Evolutionary conservation across 2,329 filamentous ascomycete genomes (phyloP), one percentile per base, ranked within the genome.

Genomic region (Aquanectria penicillioides): DNA sequence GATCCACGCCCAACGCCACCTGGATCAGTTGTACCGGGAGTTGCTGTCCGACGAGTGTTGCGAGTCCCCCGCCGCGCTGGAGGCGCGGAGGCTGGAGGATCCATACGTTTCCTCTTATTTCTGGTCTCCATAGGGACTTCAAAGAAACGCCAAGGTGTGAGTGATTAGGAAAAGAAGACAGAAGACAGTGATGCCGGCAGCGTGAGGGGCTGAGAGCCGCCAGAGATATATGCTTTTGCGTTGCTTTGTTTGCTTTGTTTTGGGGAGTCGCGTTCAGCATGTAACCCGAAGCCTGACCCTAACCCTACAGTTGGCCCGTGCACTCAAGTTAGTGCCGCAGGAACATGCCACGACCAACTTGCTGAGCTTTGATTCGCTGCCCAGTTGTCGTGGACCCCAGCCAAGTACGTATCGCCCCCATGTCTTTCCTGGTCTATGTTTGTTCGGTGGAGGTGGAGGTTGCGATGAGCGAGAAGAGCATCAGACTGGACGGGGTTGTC

Each of bases 231-330:
- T 25, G 23, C 22, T 25, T 5, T 29, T 13, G 36, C n/a, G n/a
- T 20, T 37, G 40, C 15, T 8, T 26, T 34, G 29, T 6, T 33
- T 47, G 26, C n/a, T 54, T 44, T 59, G 57, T 56, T 58, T 46
- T 52, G 59, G 33, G 3, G 33, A 31, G 40, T 46, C 43, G 59
- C 43, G 52, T 34, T 59, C 40, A 29, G 20, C 43, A 51, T 55
- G 47, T 58, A 28, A 54, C 54, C 40, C 41, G 29, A 36, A 26
- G 23, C 23, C 18, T 51, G 53, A 67, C 64, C 67, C 59, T 68
- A 70, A 69, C 64, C 67, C 68, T 59, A 67, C 34, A 63, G 52
- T 18, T 63, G 58, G 58, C 25, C 54, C 38, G 50, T 51, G 61
- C 49, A 6, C 26, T 11, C 15, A n/a, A 1, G 10, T 13, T 36